These are phyloP conservation scores for Sphagnum fallax DNA, from an alignment of 228 moss, liverwort and hornwort species.

Conservation along the genomic window DNA sequence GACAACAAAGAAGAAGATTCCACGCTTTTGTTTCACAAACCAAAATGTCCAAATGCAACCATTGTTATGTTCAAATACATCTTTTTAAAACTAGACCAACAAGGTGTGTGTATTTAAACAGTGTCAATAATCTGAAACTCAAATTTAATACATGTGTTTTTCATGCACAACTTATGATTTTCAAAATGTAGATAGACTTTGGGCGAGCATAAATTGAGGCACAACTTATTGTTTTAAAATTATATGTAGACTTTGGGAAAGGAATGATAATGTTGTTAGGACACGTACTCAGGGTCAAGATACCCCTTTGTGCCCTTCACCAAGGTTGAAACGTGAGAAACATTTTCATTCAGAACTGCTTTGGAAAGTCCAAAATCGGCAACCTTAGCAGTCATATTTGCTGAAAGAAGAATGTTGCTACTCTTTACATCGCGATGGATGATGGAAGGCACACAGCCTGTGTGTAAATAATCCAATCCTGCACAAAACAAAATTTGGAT, in stretches of 20 bases:
- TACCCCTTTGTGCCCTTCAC: constrained; percentile 23
- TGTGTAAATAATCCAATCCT: constrained; percentile 14
- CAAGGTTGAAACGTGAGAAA: constrained; percentile 14
- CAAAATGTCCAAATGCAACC: too few relatives aligned
- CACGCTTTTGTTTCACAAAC: neutral
- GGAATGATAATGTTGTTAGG: neutral
- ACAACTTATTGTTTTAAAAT: too few relatives aligned
- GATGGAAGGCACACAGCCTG: constrained; percentile 22
- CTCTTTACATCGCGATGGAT: constrained; percentile 31
- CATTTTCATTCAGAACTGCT: neutral
- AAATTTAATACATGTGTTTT: neutral
- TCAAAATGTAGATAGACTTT: neutral
- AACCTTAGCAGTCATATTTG: constrained; percentile 19
- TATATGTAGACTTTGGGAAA: neutral
- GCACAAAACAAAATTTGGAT: too few relatives aligned
- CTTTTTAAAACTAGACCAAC: neutral
- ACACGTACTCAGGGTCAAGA: too few relatives aligned
- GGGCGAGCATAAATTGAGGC: too few relatives aligned
- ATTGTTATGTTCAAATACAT: neutral
- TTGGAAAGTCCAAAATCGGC: constrained; percentile 30
- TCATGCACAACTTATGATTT: neutral
- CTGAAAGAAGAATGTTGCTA: constrained; percentile 23
- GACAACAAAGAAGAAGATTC: too few relatives aligned
- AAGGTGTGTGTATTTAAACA: neutral
- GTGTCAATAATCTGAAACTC: neutral